Percentiles rank a stretch among this genome's conserved stretches.
phyloP scores from a whole-genome alignment of 371 early-diverging fungal genomes.

The Mortierella sp. region DNA sequence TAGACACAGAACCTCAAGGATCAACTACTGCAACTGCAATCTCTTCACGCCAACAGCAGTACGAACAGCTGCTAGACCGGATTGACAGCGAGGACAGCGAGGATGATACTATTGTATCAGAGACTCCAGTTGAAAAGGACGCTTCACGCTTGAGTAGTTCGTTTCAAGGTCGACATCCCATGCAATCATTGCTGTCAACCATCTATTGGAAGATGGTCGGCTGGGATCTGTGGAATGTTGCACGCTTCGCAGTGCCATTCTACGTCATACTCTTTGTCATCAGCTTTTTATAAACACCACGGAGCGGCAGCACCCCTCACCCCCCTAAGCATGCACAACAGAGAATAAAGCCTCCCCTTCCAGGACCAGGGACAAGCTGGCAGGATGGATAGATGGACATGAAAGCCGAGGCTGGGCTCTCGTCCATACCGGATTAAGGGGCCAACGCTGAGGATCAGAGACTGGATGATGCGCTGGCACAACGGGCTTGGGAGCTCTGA shows the following conservation, averaged over 20 bases:
- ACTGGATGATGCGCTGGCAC: too few species aligned
- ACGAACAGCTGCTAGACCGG: not conserved
- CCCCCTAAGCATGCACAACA: too few species aligned
- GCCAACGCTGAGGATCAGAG: too few species aligned
- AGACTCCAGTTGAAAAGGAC: not conserved
- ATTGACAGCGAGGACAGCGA: not conserved
- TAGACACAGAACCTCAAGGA: not conserved
- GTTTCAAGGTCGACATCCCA: not conserved
- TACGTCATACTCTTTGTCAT: conserved; percentile 13
- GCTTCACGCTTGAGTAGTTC: not conserved
- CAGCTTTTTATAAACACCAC: conserved; percentile 13
- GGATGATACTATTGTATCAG: not conserved
- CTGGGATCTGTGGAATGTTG: conserved; percentile 27
- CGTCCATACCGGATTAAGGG: too few species aligned
- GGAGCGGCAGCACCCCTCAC: too few species aligned
- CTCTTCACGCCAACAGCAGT: not conserved
- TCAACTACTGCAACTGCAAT: conserved; percentile 13
- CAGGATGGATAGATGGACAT: too few species aligned
- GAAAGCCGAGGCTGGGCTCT: too few species aligned
- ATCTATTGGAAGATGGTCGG: conserved; percentile 33
- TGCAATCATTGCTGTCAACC: conserved; percentile 11
- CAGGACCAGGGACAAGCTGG: too few species aligned
- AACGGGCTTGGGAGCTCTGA: too few species aligned
- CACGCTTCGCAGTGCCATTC: conserved; percentile 12
- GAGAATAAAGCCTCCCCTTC: too few species aligned